These are phyloP conservation scores for Blastosporella zonata DNA, from an alignment of 1,284 basidiomycete genomes.

Conservation along the genomic window DNA sequence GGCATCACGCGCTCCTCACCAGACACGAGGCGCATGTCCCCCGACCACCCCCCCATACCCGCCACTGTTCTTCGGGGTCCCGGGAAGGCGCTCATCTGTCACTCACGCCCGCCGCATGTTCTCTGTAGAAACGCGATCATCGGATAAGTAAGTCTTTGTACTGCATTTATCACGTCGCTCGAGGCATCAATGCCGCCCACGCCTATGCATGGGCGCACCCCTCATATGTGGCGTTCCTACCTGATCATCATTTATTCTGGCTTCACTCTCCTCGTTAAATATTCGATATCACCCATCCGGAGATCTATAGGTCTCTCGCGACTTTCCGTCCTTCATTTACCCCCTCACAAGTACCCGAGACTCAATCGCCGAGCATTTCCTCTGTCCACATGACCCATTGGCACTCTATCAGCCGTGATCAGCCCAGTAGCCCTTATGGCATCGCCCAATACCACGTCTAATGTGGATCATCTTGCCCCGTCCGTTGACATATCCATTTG, in stretches of 20 bases:
- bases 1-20: constrained; percentile 17
- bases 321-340: background rate
- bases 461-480: constrained; percentile 3
- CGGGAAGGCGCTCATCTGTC: constrained; percentile 12
- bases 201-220: background rate
- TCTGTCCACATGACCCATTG: constrained; percentile 1
- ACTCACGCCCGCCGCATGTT: constrained; percentile 17
- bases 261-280: background rate
- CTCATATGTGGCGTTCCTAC: background rate
- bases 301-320: background rate
- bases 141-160: too few species aligned
- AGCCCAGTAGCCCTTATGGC: background rate
- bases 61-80: constrained; percentile 11
- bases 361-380: background rate
- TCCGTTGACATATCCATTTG: background rate
- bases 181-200: background rate
- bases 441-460: constrained; percentile 6
- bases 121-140: constrained; percentile 9
- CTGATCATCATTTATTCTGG: background rate
- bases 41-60: constrained; percentile 10
- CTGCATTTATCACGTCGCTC: too few species aligned
- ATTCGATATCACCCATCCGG: background rate
- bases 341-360: background rate
- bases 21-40: constrained; percentile 18
- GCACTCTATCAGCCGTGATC: background rate